Conservation (phyloP, 352 stramenopile species). For the Pythium aquatile region DNA sequence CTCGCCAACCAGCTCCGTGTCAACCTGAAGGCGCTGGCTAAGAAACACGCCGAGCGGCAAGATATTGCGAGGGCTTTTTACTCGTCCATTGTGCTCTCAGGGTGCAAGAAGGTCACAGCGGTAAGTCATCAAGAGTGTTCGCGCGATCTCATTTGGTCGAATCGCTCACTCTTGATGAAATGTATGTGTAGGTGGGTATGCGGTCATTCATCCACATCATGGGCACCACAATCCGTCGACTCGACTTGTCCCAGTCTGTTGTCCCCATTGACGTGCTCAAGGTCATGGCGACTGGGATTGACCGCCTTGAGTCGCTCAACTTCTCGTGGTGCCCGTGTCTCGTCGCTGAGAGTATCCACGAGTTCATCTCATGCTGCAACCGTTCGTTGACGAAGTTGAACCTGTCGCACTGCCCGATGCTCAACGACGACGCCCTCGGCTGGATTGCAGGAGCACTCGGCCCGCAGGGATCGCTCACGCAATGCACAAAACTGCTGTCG, state of each 20-base stretch:
- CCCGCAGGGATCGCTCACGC: conserved; percentile 59
- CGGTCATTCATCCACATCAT: conserved; percentile 66
- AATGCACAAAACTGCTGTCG: conserved; percentile 57
- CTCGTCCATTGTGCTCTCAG: conserved; percentile 50
- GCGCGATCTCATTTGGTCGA: too few species aligned
- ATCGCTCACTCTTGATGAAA: too few species aligned
- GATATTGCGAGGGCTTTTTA: conserved; percentile 29
- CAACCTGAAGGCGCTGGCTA: conserved; percentile 30
- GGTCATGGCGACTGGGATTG: conserved; percentile 68
- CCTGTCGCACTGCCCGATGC: conserved; percentile 48
- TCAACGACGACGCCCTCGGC: conserved; percentile 73
- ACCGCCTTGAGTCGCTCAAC: conserved; percentile 49
- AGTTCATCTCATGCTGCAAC: conserved; percentile 76
- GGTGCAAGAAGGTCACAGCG: conserved; percentile 54
- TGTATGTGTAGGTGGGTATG: conserved; percentile 50
- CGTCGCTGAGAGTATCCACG: conserved; percentile 51
- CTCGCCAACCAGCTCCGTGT: conserved; percentile 49
- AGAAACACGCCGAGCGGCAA: conserved; percentile 18
- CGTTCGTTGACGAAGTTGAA: conserved; percentile 51
- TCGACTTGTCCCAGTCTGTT: conserved; percentile 52
- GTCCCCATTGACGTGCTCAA: conserved; percentile 60
- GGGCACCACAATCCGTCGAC: conserved; percentile 38
- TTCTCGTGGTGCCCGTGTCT: conserved; percentile 61
- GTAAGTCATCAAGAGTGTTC: conserved; percentile 17
- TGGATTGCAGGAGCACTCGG: conserved; percentile 69